Conservation (phyloP, 2,329 filamentous ascomycete species). For the Aureobasidium lini region DNA sequence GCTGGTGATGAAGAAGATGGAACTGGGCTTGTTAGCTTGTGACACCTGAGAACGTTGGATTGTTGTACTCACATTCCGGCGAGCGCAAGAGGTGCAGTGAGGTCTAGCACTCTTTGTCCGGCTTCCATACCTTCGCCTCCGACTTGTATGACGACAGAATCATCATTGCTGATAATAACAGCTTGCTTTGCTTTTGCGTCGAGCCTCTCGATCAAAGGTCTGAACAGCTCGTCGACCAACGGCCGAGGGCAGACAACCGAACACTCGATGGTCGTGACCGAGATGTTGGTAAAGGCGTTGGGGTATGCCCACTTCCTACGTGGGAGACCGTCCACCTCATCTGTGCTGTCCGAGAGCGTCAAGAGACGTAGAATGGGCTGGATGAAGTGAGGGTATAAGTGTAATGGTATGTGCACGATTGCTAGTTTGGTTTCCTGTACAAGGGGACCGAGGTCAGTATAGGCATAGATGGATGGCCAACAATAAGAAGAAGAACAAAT, state of each 20-base stretch:
- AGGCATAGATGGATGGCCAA: neutral
- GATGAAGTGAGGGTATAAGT: slow-evolving; percentile 68
- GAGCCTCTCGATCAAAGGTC: slow-evolving; percentile 60
- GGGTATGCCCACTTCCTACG: slow-evolving; percentile 40
- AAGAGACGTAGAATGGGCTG: slow-evolving; percentile 83
- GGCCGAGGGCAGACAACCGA: slow-evolving; percentile 79
- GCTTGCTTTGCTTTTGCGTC: slow-evolving; percentile 35
- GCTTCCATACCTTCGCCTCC: slow-evolving; percentile 86
- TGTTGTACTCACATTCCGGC: slow-evolving; percentile 63
- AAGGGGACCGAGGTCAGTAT: slow-evolving; percentile 8
- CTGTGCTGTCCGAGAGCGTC: slow-evolving; percentile 41
- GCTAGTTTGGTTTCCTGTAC: slow-evolving; percentile 75
- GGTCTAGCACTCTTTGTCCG: slow-evolving; percentile 80
- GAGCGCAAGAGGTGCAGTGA: slow-evolving; percentile 83
- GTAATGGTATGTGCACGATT: slow-evolving; percentile 81
- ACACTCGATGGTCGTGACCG: slow-evolving; percentile 84
- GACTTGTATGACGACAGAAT: slow-evolving; percentile 83
- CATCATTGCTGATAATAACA: slow-evolving; percentile 71
- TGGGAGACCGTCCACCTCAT: slow-evolving; percentile 29
- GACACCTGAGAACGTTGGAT: neutral
- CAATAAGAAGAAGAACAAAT: neutral
- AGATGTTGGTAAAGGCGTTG: slow-evolving; percentile 87
- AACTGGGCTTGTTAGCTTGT: slow-evolving; percentile 35
- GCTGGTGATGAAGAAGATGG: slow-evolving; percentile 97
- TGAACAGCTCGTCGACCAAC: slow-evolving; percentile 67